Evolutionary conservation across 768 basidiomycete species (phyloP).

Genomic region (Leccinum rimulosum): DNA sequence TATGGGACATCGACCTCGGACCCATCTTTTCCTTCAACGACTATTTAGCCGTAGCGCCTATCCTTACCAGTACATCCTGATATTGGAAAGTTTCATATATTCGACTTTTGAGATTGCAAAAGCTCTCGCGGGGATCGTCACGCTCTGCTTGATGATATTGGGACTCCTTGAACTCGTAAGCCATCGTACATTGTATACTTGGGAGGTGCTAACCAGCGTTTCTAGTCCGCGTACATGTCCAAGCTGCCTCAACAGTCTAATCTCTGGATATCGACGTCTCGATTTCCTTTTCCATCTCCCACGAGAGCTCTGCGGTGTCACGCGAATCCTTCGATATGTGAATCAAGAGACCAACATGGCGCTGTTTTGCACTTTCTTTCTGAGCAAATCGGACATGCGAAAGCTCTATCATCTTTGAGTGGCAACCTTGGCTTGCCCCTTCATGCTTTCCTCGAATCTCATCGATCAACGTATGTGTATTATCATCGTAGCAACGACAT

Average conservation of each 20-base stretch:
- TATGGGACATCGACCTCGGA: not conserved
- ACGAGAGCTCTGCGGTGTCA: slow-evolving; percentile 7
- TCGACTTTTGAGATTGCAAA: slow-evolving; percentile 15
- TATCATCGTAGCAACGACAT: not conserved
- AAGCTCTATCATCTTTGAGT: slow-evolving; percentile 22
- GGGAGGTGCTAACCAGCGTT: slow-evolving; percentile 5
- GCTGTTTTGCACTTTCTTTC: slow-evolving; percentile 26
- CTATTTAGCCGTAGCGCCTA: not conserved
- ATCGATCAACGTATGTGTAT: slow-evolving; percentile 21
- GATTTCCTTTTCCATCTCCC: slow-evolving; percentile 11
- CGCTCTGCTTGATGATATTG: slow-evolving; percentile 23
- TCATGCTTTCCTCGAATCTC: slow-evolving; percentile 20
- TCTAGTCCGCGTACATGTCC: slow-evolving; percentile 16
- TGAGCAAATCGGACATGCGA: slow-evolving; percentile 30
- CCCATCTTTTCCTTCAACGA: not conserved
- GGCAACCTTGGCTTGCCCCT: slow-evolving; percentile 19
- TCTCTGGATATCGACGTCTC: not conserved
- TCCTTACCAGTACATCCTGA: not conserved
- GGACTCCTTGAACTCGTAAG: slow-evolving; percentile 25
- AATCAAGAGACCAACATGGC: slow-evolving; percentile 15
- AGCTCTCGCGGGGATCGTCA: slow-evolving; percentile 9
- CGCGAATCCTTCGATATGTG: slow-evolving; percentile 1
- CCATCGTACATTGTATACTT: not conserved
- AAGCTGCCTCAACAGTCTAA: slow-evolving; percentile 4
- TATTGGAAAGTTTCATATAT: slow-evolving; percentile 4